Evolutionary conservation across 495 filamentous ascomycete species (phyloP), one percentile per base, ranked within the genome.

Genomic region (Podospora conica): DNA sequence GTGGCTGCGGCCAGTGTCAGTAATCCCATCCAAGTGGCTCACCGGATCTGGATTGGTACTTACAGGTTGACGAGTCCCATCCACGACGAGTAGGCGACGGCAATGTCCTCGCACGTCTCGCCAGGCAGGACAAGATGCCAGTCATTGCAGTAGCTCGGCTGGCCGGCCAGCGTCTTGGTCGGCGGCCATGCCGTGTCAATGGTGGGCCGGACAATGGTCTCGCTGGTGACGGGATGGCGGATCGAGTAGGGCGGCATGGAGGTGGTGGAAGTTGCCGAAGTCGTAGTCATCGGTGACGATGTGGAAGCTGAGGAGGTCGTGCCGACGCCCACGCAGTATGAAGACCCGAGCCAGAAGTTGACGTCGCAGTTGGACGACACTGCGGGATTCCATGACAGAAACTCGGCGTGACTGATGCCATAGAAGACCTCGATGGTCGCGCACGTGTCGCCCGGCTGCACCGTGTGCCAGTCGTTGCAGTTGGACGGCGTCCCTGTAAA

Each of bases 311-410:
- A 8, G 11, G 20, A 20, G 33, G 20, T 55, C 11, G 18, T 40
- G 33, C 53, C 53, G 64, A 66, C 58, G 24, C 64, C 64, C 2
- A 65, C 63, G 27, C 63, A 65, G 55, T 65, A 65, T 7, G 28
- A 23, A 27, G 54, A 23, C 7, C 29, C 63, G 28, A 28, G 18
- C 63, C 63, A 65, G 15, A 65, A 66, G 58, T 61, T 66, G 33
- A 22, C 58, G n/a, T 27, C 55, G 55, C 70, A 73, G 27, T 66
- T 67, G 1, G 3, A 3, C 1, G 33, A 22, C 10, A 73, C 65
- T 9, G 70, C 70, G 9, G 71, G 71, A 55, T 73, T 73, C 70
- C 68, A 70, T 12, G 40, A 60, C 29, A 57, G 56, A 67, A 74
- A 74, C 64, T 74, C 64, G 31, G 53, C 54, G 9, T 31, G 12